Evolutionary conservation across 2,329 filamentous ascomycete genomes (phyloP).

Genomic region (Rasamsonia emersonii): DNA sequence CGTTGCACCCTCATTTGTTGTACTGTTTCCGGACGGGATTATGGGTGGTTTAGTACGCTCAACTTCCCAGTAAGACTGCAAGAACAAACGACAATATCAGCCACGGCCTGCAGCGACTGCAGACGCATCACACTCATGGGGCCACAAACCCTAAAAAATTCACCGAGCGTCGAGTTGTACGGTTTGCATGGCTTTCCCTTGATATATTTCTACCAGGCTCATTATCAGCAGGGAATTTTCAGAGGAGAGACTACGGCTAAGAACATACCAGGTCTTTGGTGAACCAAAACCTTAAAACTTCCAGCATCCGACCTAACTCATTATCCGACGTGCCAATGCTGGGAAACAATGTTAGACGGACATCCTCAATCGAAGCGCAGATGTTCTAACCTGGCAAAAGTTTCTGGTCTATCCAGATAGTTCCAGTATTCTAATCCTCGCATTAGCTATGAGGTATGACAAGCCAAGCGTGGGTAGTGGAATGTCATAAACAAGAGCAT

Average conservation of each 20-base stretch:
- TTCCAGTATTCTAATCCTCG: constrained; percentile 78
- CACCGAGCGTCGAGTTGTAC: constrained; percentile 92
- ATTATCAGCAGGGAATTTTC: constrained; percentile 2
- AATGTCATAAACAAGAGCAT: constrained; percentile 20
- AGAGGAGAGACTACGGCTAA: constrained; percentile 2
- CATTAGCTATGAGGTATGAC: no score
- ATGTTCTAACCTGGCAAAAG: constrained; percentile 57
- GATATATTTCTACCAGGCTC: constrained; percentile 66
- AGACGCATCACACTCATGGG: constrained; percentile 9
- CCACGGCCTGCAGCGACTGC: no score
- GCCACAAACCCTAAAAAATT: constrained; percentile 79
- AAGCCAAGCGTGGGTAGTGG: no score
- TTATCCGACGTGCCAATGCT: constrained; percentile 85
- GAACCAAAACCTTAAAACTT: constrained; percentile 94
- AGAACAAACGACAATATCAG: background rate
- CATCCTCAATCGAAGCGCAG: constrained; percentile 10
- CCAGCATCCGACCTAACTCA: constrained; percentile 84
- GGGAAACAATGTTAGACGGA: constrained; percentile 24
- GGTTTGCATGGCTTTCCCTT: constrained; percentile 98
- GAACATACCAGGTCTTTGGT: constrained; percentile 74
- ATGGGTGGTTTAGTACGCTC: constrained; percentile 67
- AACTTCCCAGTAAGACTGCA: constrained; percentile 88
- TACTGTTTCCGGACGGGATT: constrained; percentile 21
- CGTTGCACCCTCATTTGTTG: constrained; percentile 27
- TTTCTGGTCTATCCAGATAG: constrained; percentile 89